Conservation (phyloP, 768 basidiomycete genomes). For the Tricholoma sp. region DNA sequence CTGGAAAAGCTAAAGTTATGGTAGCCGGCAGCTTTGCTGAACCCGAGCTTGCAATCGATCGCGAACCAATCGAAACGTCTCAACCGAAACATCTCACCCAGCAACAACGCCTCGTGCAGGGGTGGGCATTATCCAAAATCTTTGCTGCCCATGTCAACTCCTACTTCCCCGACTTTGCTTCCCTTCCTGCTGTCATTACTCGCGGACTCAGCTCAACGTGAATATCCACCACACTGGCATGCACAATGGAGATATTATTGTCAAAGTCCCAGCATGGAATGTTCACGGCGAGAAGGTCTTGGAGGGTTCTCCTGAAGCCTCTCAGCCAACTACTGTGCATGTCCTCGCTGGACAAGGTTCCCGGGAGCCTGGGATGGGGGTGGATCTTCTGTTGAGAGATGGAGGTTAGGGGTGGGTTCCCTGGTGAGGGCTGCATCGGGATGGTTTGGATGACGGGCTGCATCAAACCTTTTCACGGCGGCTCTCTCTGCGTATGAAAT, state of each 20-base stretch:
- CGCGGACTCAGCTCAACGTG: conserved; percentile 88
- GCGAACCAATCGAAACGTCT: too few relatives aligned
- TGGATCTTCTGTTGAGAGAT: too few relatives aligned
- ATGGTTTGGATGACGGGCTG: too few relatives aligned
- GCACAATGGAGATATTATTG: too few relatives aligned
- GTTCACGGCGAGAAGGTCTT: conserved; percentile 86
- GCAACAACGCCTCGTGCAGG: conserved; percentile 95
- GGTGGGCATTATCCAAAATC: conserved; percentile 47
- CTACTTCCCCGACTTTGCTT: too few relatives aligned
- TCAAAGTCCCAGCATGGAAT: conserved; percentile 85
- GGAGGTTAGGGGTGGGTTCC: too few relatives aligned
- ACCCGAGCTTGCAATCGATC: conserved; percentile 97
- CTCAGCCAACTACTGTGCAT: conserved; percentile 88
- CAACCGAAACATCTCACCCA: conserved; percentile 97
- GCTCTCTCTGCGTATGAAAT: too few relatives aligned
- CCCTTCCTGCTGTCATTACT: conserved; percentile 93
- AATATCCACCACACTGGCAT: too few relatives aligned
- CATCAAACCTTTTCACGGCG: too few relatives aligned
- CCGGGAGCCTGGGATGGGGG: conserved; percentile 98
- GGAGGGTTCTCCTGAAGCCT: conserved; percentile 88
- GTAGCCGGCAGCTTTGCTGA: conserved; percentile 96
- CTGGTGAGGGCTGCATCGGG: too few relatives aligned
- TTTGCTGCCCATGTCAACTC: conserved; percentile 27
- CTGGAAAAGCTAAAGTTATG: conserved; percentile 99
- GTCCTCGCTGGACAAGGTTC: conserved; percentile 99